Conservation (phyloP, 192 early-diverging fungal species). For the Coemansia sp. region DNA sequence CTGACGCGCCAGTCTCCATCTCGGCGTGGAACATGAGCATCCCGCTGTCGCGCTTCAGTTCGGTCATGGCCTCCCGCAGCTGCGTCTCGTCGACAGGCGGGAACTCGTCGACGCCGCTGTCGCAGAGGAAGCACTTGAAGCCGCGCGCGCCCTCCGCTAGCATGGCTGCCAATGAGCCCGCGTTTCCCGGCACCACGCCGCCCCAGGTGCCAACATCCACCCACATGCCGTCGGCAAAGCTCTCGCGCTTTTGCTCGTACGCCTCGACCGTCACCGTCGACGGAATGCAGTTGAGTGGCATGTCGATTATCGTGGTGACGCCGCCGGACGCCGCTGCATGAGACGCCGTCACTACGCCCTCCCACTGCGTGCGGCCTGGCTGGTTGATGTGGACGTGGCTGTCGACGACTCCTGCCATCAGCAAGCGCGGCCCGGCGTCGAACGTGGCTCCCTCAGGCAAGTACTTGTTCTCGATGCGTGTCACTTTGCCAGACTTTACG, state of each 20-base stretch:
- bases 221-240: constrained; percentile 67
- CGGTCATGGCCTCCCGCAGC: constrained; percentile 64
- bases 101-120: constrained; percentile 82
- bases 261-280: constrained; percentile 72
- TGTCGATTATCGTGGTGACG: constrained; percentile 76
- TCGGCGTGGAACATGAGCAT: constrained; percentile 82
- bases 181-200: constrained; percentile 74
- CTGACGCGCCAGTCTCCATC: constrained; percentile 50
- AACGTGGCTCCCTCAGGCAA: constrained; percentile 42
- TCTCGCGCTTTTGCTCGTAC: constrained; percentile 61
- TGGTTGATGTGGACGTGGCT: constrained; percentile 84
- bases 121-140: constrained; percentile 83
- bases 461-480: constrained; percentile 51
- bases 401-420: constrained; percentile 76
- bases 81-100: constrained; percentile 71
- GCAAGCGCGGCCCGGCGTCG: constrained; percentile 56
- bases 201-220: constrained; percentile 80
- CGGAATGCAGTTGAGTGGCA: constrained; percentile 87
- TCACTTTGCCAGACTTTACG: constrained; percentile 57
- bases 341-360: constrained; percentile 76
- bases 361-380: constrained; percentile 82
- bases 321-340: constrained; percentile 81
- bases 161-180: constrained; percentile 60
- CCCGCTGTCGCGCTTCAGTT: constrained; percentile 54
- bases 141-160: constrained; percentile 68